Evolutionary conservation across 768 basidiomycete genomes (phyloP), one percentile per base, ranked within the genome.

Genomic region (Mycena pura): DNA sequence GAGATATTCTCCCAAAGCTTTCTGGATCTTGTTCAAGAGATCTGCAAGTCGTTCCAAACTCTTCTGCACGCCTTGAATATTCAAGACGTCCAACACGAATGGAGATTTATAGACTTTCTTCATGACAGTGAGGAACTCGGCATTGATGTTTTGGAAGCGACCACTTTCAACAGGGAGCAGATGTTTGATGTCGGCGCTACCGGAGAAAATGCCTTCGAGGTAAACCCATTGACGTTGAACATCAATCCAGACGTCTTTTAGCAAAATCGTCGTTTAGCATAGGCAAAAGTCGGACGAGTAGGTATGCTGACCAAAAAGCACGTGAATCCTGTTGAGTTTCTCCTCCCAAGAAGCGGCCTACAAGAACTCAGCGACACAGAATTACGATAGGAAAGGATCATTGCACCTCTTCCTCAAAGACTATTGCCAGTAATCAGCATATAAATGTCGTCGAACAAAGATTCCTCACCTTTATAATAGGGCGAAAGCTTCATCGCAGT

Each of bases 151-250:
- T 73, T 92, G 91, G 80, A 99, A 99, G 28, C 97, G 92, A n/a
- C 94, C 87, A 69, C 89, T 95, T 77, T 99, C 97, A 62, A 98
- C 91, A 1, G 97, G 97, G 25, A 99, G 88, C 14, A 99, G 87
- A 73, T 99, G 97, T 73, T 99, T 99, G 84, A 99, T 99, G 72
- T 99, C 97, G 24, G 96, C 97, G 68, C 95, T 98, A 31, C 96
- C 96, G n/a, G 96, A 94, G 77, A 99, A 99, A 68, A 99, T 99
- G 40, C 97, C 97, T 75, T 99, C 97, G 51, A 99, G 84, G 73
- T 99, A 99, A 1, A 99, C 97, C 97, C 97, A 99, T 79, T 99
- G 97, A 7, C 97, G 88, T 69, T 99, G 97, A 15, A 99, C 97
- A 68, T 99, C 97, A 67, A 99, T 97, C 97, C 97, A 99, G 34